These are phyloP conservation scores for Lathyrus tuberosus DNA, from an alignment of 306 rosid species.

Conservation along the genomic window DNA sequence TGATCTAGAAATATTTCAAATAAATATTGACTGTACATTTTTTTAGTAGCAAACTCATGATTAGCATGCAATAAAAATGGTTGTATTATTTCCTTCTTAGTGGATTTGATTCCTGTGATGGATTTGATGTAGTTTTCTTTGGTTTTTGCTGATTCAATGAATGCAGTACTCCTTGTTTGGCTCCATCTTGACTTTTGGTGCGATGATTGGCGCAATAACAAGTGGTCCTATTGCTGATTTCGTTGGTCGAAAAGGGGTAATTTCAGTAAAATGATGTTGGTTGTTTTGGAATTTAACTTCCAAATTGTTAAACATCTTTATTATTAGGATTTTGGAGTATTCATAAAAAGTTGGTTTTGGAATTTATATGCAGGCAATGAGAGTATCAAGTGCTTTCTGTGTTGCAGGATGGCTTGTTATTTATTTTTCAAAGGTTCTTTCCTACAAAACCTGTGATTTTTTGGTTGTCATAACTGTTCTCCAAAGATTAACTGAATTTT, in stretches of 20 bases:
- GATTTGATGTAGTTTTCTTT: slow-evolving; percentile 28
- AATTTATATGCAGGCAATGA: slow-evolving; percentile 75
- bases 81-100: neutral
- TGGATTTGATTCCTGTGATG: slow-evolving; percentile 12
- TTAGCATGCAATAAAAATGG: neutral
- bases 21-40: neutral
- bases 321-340: neutral
- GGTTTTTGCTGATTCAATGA: neutral
- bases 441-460: slow-evolving; percentile 20
- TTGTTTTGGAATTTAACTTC: slow-evolving; percentile 5
- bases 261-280: slow-evolving; percentile 20
- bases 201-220: slow-evolving; percentile 96
- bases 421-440: slow-evolving; percentile 73
- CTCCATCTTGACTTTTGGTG: slow-evolving; percentile 91
- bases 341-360: slow-evolving; percentile 15
- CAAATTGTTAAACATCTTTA: neutral
- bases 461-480: slow-evolving; percentile 11
- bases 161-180: slow-evolving; percentile 88
- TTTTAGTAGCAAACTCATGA: neutral
- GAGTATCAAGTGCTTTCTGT: slow-evolving; percentile 70
- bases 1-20: neutral
- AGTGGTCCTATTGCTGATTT: slow-evolving; percentile 76
- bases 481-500: slow-evolving; percentile 19
- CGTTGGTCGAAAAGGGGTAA: slow-evolving; percentile 85
- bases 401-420: slow-evolving; percentile 83